phyloP scores from a whole-genome alignment of 176 grass and related monocot species.

The Lolium perenne region DNA sequence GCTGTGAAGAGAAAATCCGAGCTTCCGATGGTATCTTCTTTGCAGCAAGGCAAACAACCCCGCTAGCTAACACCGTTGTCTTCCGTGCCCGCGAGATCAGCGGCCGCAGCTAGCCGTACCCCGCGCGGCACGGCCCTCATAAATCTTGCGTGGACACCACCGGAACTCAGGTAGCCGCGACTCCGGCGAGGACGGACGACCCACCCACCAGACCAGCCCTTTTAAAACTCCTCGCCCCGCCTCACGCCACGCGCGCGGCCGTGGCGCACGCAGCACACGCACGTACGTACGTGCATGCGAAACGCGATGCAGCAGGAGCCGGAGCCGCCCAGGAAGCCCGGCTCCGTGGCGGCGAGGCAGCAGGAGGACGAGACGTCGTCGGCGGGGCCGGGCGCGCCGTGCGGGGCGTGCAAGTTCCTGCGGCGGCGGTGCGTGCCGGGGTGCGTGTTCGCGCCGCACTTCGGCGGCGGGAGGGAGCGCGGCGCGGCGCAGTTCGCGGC shows the following conservation, averaged over 20 bases:
- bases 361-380: constrained; percentile 5
- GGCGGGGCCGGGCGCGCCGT: constrained; percentile 51
- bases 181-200: background rate
- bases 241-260: constrained; percentile 19
- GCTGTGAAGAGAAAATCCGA: background rate
- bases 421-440: constrained; percentile 72
- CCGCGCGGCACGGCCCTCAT: constrained; percentile 51
- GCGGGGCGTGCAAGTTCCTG: constrained; percentile 95
- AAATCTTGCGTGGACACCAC: constrained; percentile 59
- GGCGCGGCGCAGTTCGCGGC: constrained; percentile 63
- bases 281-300: constrained; percentile 19
- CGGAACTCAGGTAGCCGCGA: background rate
- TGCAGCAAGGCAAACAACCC: constrained; percentile 10
- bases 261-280: background rate
- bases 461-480: constrained; percentile 46
- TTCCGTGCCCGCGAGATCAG: constrained; percentile 38
- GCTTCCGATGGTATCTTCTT: background rate
- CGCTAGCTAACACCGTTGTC: constrained; percentile 3
- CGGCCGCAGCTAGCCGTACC: background rate
- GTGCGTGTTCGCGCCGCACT: constrained; percentile 82
- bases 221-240: constrained; percentile 8
- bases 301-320: constrained; percentile 36
- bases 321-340: constrained; percentile 33
- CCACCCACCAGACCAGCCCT: background rate
- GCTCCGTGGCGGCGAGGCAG: background rate